Conservation (phyloP, 1,139 yeast genomes). For the Meyerozyma guilliermondii region DNA sequence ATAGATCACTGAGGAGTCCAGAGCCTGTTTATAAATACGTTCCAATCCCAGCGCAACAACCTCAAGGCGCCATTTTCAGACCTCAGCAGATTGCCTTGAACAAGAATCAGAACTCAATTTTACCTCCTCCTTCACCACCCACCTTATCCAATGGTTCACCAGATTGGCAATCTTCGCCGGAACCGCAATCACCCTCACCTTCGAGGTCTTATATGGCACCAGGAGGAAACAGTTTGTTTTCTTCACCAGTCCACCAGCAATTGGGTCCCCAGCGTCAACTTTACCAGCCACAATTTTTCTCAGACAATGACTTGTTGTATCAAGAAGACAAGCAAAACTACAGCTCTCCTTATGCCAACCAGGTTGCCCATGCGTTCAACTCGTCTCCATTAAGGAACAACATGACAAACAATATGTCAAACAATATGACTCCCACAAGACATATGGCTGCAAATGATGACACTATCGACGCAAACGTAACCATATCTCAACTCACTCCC, state of each 20-base stretch:
- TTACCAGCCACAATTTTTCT: conserved; percentile 1
- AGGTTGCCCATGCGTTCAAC: conserved; percentile 12
- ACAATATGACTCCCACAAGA: conserved; percentile 21
- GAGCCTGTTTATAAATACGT: conserved; percentile 23
- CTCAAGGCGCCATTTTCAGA: conserved; percentile 10
- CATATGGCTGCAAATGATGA: conserved; percentile 23
- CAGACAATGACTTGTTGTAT: background rate
- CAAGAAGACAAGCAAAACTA: background rate
- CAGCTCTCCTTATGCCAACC: background rate
- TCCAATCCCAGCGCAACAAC: conserved; percentile 41
- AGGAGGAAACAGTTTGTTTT: conserved; percentile 11
- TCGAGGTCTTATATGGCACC: conserved; percentile 5
- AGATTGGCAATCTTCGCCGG: conserved; percentile 38
- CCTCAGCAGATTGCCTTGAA: conserved; percentile 5
- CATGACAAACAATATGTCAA: background rate
- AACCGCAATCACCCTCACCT: conserved; percentile 30
- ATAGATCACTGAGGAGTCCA: conserved; percentile 1
- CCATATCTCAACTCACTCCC: conserved; percentile 40
- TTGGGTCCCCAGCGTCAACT: background rate
- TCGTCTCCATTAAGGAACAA: conserved; percentile 32
- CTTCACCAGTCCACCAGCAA: conserved; percentile 24
- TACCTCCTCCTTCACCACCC: conserved; percentile 45
- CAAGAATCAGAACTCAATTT: conserved; percentile 15
- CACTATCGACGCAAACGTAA: conserved; percentile 36
- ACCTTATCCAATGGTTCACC: conserved; percentile 33